Conservation (phyloP, 2,329 filamentous ascomycete species). For the Nannizziopsis barbatae region DNA sequence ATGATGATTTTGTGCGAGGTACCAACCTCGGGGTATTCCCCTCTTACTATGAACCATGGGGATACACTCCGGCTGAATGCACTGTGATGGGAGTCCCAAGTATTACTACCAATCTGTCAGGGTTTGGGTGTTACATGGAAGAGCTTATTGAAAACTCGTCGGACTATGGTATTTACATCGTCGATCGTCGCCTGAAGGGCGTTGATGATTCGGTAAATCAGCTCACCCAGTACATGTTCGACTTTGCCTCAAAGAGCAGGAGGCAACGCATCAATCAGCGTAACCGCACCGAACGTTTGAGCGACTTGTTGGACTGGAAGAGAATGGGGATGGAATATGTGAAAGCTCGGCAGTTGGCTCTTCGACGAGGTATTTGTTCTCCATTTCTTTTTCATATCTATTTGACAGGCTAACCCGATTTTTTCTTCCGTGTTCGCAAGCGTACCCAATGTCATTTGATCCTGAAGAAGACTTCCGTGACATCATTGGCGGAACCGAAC, state of each 20-base stretch:
- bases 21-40: constrained; percentile 93
- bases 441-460: constrained; percentile 78
- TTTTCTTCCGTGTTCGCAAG: constrained; percentile 33
- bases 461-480: constrained; percentile 68
- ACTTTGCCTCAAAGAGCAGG: constrained; percentile 85
- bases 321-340: constrained; percentile 99
- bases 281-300: constrained; percentile 88
- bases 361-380: constrained; percentile 50
- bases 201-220: constrained; percentile 97
- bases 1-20: constrained; percentile 95
- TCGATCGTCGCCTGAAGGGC: constrained; percentile 87
- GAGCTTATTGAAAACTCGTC: constrained; percentile 95
- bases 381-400: background rate
- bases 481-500: constrained; percentile 82
- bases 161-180: constrained; percentile 98
- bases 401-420: background rate
- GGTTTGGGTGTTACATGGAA: constrained; percentile 99
- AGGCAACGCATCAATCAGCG: constrained; percentile 97
- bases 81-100: constrained; percentile 98
- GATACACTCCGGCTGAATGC: constrained; percentile 95
- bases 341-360: constrained; percentile 85
- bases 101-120: constrained; percentile 95
- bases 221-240: constrained; percentile 81
- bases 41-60: constrained; percentile 99
- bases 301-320: constrained; percentile 96